phyloP scores from a whole-genome alignment of 2,329 filamentous ascomycete species.

The Verticillium isaacii region DNA sequence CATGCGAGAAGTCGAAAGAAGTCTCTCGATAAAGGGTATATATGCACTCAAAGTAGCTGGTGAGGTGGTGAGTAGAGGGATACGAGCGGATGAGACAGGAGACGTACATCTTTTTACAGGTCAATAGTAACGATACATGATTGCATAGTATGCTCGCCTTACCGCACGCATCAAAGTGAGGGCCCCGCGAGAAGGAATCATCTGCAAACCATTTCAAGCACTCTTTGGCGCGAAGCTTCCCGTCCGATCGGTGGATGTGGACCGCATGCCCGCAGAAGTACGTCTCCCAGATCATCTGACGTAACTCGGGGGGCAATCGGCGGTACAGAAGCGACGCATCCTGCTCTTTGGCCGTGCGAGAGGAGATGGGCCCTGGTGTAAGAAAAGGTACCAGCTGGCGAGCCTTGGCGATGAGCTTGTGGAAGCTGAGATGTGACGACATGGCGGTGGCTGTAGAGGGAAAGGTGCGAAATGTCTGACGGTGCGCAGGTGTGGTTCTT shows the following conservation, averaged over 20 bases:
- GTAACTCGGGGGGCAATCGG: slow-evolving; percentile 10
- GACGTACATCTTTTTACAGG: slow-evolving; percentile 12
- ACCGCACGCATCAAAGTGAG: slow-evolving; percentile 1
- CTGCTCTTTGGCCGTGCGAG: slow-evolving; percentile 9
- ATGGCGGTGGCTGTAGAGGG: not conserved
- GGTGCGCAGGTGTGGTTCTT: too few species aligned
- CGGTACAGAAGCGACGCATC: slow-evolving; percentile 8
- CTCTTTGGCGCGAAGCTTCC: slow-evolving; percentile 8
- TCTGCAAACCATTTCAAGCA: slow-evolving; percentile 7
- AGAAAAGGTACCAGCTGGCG: slow-evolving; percentile 11
- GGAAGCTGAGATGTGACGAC: slow-evolving; percentile 6
- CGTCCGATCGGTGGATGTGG: slow-evolving; percentile 4
- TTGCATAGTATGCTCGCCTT: slow-evolving; percentile 2
- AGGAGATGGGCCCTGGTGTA: slow-evolving; percentile 12
- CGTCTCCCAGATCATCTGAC: slow-evolving; percentile 12
- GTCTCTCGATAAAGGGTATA: slow-evolving; percentile 10
- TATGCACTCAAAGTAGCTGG: slow-evolving; percentile 13
- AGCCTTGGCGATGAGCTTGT: slow-evolving; percentile 7
- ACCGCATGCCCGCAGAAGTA: slow-evolving; percentile 10
- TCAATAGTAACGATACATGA: slow-evolving; percentile 8
- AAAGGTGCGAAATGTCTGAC: not conserved
- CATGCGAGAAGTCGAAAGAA: slow-evolving; percentile 12
- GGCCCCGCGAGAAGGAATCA: not conserved
- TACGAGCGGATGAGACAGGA: slow-evolving; percentile 1
- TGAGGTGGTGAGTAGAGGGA: slow-evolving; percentile 6